Evolutionary conservation across 2,329 filamentous ascomycete species (phyloP), one percentile per base, ranked within the genome.

Genomic region (Colletotrichum noveboracense): DNA sequence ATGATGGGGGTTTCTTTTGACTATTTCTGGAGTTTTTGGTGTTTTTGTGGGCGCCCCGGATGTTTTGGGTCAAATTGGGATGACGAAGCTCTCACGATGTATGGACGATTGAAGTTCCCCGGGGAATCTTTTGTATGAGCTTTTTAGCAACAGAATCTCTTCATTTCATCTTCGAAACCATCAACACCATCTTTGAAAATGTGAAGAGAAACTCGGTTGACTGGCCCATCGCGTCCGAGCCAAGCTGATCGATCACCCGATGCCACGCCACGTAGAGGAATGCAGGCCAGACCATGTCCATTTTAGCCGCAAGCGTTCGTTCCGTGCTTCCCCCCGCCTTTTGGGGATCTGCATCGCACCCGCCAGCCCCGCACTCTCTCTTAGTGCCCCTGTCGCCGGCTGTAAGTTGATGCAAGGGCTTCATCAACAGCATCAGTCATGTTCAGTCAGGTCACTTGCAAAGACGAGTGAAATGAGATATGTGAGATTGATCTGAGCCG

Each of bases 1-100:
- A 52, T 5, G 74, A 65, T 1, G 58, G 32, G 16, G 68, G 68
- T 30, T 76, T 73, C 48, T 74, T 76, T 32, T 76, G 34, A 76
- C n/a, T 34, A 48, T 36, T 67, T 16, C 9, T 28, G 64, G 56
- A 38, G 26, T 64, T 64, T n/a, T 24, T 32, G 62, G 38, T 61
- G 52, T 66, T 60, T 18, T 18, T 34, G 34, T 16, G 43, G 5
- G 3, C 28, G 32, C 18, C 32, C 7, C 52, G 56, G 21, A 26
- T 55, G 30, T 58, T 56, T 65, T 18, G 24, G 13, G 18, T 43
- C 24, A 38, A 16, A 18, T 24, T 43, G 61, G 24, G n/a, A 18
- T 64, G 61, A 43, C 13, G 32, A 24, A 26, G 14, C 36, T 43
- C 5, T 64, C 3, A 64, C 34, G 34, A 32, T 62, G n/a, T 34